Base-by-base conservation (phyloP, 371 early-diverging fungal genomes). In the Circinella umbellata region DNA sequence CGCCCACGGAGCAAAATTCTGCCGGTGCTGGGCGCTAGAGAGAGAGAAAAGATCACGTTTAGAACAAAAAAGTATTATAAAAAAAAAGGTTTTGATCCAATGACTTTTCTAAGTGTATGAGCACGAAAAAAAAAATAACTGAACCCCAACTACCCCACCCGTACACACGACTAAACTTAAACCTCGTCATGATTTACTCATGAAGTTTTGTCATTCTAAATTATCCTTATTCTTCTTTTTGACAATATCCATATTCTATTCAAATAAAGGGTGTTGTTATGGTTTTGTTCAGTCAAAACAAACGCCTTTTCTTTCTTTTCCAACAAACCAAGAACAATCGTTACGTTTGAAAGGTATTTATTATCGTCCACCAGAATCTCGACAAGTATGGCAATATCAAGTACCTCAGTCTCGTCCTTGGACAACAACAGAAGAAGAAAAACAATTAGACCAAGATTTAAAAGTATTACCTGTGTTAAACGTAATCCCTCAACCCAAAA, bases 331-430 rank as follows among this genome's bases (percentile, higher is more conserved):
- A 20, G 17, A 53, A 3, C 68, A 68, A 51, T 27, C 47, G 2
- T 54, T 77, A 13, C 61, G 54, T 20, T 70, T 83, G 7, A 83
- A 77, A 70, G 70, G 60, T 36, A 70, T 83, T 60, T 83, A 81
- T 55, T 78, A 83, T 64, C 84, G 72, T 66, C 72, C 73, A 8
- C 81, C 77, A 27, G 78, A 76, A 66, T 81, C 86, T 10, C 38
- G 67, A 11, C 75, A 82, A 34, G 83, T 85, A 57, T 77, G 85
- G 57, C 77, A 71, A 46, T 65, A 78, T 48, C 76, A 83, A 39
- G 54, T 82, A 42, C 42, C 42, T 11, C 42, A 42, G 42, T 42
- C 42, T 42, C 27, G 27, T 27, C 42, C 42, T 11, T 42, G 42
- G 42, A 11, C 1, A 1, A 42, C 11, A 9, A 6, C 6, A 42